Base-by-base conservation (phyloP, 352 stramenopile species). In the Phytophthora foliorum region DNA sequence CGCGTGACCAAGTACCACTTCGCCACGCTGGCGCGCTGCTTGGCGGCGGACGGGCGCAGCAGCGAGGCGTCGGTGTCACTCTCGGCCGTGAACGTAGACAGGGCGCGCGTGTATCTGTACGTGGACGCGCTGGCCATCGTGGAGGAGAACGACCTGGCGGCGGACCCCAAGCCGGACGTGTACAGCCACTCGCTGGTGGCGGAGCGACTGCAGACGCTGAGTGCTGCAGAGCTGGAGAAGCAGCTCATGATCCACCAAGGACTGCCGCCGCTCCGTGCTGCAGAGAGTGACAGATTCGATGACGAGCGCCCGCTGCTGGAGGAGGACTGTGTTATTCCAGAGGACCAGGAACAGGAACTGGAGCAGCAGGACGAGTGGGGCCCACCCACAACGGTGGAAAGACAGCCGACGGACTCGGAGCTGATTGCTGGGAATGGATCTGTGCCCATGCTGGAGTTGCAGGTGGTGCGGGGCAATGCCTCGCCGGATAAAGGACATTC, bases 351-450 rank as follows among this genome's bases (percentile, higher is more conserved):
- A 49, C 72, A 70, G 29, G 64, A 80, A 29, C 42, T 92, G 34
- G 75, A 88, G 34, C 66, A 72, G 10, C 80, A 91, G 42, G 84
- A 90, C 14, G 85, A 74, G 1, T 93, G 86, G 86, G 75, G 64
- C 0, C 51, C 16, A 19, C 57, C 54, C 10, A 50, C 41, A 9
- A 61, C 54, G 13, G 21, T 36, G 0, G 60, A 63, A 17, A 45
- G 22, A 25, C 61, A 76, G 25, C 69, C 56, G 2, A 90, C 77
- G 2, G 85, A 91, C 45, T 93, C 85, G 53, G 76, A 93, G 57
- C 57, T 93, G n/a, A 93, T 93, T 45, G 78, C 74, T 5, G 81
- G 91, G 48, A 91, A 93, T 34, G 85, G 82, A 0, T 51, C 56
- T 0, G 76, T 88, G 14, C 31, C 77, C 3, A 76, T 73, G 67